Conservation (phyloP, 805 yeast genomes). For the Saccharomycopsis sp. region DNA sequence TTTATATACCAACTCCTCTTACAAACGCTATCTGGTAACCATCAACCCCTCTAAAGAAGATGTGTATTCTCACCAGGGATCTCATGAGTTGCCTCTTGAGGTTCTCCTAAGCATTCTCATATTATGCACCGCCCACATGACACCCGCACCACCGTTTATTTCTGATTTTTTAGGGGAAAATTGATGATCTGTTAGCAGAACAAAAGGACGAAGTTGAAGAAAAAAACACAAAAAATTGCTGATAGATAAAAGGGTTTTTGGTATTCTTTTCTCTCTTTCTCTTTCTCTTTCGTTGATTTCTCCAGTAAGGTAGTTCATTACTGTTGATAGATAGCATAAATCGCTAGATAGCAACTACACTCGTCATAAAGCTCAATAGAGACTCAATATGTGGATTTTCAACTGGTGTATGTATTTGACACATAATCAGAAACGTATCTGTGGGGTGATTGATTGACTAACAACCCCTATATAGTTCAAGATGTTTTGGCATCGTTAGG, state of each 20-base stretch:
- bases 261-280: neutral
- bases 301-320: neutral
- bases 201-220: neutral
- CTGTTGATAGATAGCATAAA: neutral
- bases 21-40: too few relatives aligned
- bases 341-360: neutral
- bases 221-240: neutral
- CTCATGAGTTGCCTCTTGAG: too few relatives aligned
- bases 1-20: too few relatives aligned
- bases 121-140: neutral
- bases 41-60: too few relatives aligned
- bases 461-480: slow-evolving; percentile 41
- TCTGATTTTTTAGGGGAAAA: neutral
- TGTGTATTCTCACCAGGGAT: too few relatives aligned
- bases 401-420: slow-evolving; percentile 36
- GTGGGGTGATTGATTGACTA: slow-evolving; percentile 1
- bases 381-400: slow-evolving; percentile 36
- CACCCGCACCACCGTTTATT: neutral
- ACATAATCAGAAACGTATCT: neutral
- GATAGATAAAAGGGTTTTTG: neutral
- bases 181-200: neutral
- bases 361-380: neutral
- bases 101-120: too few relatives aligned
- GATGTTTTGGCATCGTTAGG: slow-evolving; percentile 76
- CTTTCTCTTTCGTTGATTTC: neutral